Conservation (phyloP, 2,329 filamentous ascomycete species). For the Colletotrichum tofieldiae region DNA sequence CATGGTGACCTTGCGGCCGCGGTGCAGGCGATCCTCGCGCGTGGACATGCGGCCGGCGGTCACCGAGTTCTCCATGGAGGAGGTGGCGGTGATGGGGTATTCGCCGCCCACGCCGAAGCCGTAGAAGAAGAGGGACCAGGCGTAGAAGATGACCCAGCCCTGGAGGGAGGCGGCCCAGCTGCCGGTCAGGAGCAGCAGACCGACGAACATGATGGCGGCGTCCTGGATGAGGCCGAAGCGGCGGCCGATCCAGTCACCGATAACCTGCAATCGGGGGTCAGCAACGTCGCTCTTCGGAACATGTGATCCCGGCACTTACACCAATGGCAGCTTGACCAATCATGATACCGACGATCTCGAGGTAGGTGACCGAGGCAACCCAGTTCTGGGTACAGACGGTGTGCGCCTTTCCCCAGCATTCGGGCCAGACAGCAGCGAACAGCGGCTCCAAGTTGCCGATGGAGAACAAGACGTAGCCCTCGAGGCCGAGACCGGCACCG, state of each 20-base stretch:
- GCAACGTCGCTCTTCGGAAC: neutral
- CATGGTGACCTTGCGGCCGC: conserved; percentile 94
- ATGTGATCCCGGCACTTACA: conserved; percentile 60
- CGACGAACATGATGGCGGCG: conserved; percentile 92
- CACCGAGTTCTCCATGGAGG: conserved; percentile 92
- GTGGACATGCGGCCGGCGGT: conserved; percentile 91
- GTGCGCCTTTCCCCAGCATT: conserved; percentile 79
- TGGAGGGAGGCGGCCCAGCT: conserved; percentile 90
- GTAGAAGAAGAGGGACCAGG: conserved; percentile 91
- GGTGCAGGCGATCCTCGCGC: conserved; percentile 92
- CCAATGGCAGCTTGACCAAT: conserved; percentile 92
- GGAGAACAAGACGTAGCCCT: conserved; percentile 97
- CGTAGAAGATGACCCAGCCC: conserved; percentile 98
- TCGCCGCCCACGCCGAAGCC: conserved; percentile 82
- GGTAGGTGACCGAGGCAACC: conserved; percentile 88
- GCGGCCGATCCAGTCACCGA: conserved; percentile 85
- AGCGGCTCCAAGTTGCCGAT: conserved; percentile 93
- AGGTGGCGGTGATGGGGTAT: conserved; percentile 97
- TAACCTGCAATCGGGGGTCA: conserved; percentile 56
- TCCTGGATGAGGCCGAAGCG: conserved; percentile 98
- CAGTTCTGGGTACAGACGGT: conserved; percentile 83
- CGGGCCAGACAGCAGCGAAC: conserved; percentile 81
- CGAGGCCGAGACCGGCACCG: conserved; percentile 90
- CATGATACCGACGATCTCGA: conserved; percentile 96
- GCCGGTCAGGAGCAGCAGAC: conserved; percentile 91